Base-by-base conservation (phyloP, 805 yeast species). In the Metschnikowia bowlesiae region DNA sequence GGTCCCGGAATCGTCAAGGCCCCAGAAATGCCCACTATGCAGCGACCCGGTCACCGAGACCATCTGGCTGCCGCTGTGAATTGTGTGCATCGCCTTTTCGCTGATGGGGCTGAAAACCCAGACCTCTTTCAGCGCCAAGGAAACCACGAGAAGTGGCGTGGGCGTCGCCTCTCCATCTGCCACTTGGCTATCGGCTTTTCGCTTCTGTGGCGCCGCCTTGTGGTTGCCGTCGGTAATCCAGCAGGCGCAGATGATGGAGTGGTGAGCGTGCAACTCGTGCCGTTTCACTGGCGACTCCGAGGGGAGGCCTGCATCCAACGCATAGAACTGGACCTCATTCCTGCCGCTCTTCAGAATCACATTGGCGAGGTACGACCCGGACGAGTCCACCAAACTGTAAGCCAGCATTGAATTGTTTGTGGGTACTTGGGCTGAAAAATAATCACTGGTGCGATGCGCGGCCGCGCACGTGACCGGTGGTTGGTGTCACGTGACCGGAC, bases 241-340 rank as follows among this genome's bases (percentile, higher is more conserved):
- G 39, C 64, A 58, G 14, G 70, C 62, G 6, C 64, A 54, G 8
- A 63, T 53, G 18, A 79, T 64, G 31, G 58, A 60, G 49, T 74
- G 75, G 37, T 70, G 74, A 2, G 71, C 56, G 31, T 69, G 72
- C 36, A 79, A 65, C 56, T 75, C 81, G 48, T 73, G 67, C 31
- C 64, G 64, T 42, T 65, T 52, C 8, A 65, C 47, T 22, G 54
- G 56, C 7, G 54, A 50, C 30, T 53, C 50, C 36, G 53, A 30
- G n/a, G 59, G 57, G 5, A 53, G 51, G 14, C 38, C 35, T 37
- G 49, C 35, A 14, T 33, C 8, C 28, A 55, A 46, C 9, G 58
- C 73, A 57, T 55, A 73, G 49, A 79, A 67, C 56, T 70, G 78
- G 16, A 79, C 68, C 61, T 79, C 81, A 46, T 69, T 74, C 49